phyloP scores from a whole-genome alignment of 176 grass and related monocot species.

The Tillandsia fasciculata region DNA sequence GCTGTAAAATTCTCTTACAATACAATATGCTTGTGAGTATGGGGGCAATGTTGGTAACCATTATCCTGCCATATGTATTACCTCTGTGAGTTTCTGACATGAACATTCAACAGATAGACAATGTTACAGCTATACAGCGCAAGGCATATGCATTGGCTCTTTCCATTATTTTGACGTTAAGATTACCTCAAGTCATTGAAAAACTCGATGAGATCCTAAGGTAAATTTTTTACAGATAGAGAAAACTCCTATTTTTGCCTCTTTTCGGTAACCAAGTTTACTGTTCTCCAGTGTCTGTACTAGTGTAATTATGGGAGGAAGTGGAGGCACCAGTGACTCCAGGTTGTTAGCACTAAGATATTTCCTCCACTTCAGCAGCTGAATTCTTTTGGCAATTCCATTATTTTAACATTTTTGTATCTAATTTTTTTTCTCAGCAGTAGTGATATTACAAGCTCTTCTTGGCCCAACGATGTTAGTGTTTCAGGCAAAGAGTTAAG shows the following conservation, averaged over 20 bases:
- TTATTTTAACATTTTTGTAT: not conserved
- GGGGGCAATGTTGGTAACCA: not conserved
- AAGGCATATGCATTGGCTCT: slow-evolving; percentile 89
- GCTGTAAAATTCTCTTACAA: not conserved
- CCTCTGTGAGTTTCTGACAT: not conserved
- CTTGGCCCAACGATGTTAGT: slow-evolving; percentile 30
- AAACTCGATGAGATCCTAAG: slow-evolving; percentile 98
- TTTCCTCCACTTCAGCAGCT: slow-evolving; percentile 7
- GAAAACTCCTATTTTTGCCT: not conserved
- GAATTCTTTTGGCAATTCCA: not conserved
- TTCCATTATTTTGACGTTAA: slow-evolving; percentile 85
- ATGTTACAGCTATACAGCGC: slow-evolving; percentile 55
- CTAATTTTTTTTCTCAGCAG: slow-evolving; percentile 36
- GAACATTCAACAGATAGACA: slow-evolving; percentile 68
- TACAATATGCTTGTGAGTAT: not conserved
- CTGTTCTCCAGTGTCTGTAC: slow-evolving; percentile 67
- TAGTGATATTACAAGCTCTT: slow-evolving; percentile 78
- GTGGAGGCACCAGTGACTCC: slow-evolving; percentile 49
- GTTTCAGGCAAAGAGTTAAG: slow-evolving; percentile 65
- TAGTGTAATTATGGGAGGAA: slow-evolving; percentile 72
- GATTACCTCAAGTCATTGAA: slow-evolving; percentile 77
- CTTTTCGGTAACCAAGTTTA: slow-evolving; percentile 6
- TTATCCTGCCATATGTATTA: no score
- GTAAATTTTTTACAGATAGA: slow-evolving; percentile 29
- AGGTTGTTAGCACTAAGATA: slow-evolving; percentile 32